A percentile compares a stretch with the other conserved stretches of the same genome.
phyloP scores from a whole-genome alignment of 495 filamentous ascomycete species.

The Penicillium samsonianum region DNA sequence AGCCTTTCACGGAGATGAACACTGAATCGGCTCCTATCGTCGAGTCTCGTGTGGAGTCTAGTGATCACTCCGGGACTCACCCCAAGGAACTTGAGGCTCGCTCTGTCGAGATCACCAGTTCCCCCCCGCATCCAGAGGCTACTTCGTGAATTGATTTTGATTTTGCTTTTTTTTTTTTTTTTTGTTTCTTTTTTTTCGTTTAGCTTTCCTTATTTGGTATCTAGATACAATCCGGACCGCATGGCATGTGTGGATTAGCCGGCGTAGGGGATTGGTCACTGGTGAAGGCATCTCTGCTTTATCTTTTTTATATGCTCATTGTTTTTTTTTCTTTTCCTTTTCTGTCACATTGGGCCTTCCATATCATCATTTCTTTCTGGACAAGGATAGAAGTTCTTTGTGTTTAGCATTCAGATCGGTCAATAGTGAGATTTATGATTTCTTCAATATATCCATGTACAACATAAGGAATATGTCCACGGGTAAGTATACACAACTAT shows the following conservation, averaged over 20 bases:
- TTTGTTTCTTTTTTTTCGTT: constrained; percentile 11
- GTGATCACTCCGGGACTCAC: constrained; percentile 19
- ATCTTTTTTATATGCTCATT: constrained; percentile 11
- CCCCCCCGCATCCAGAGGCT: constrained; percentile 29
- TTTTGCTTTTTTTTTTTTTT: neutral
- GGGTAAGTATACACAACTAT: neutral
- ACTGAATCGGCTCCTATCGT: constrained; percentile 9
- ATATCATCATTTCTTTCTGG: constrained; percentile 15
- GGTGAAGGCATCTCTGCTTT: constrained; percentile 4
- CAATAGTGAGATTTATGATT: neutral
- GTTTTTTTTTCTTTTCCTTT: constrained; percentile 1
- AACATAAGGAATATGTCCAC: too few relatives aligned
- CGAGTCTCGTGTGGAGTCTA: constrained; percentile 17
- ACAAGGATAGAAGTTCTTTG: neutral
- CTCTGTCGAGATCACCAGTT: constrained; percentile 39
- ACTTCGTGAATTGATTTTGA: constrained; percentile 30
- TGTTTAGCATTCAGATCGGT: constrained; percentile 1
- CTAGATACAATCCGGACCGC: constrained; percentile 14
- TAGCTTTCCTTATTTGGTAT: constrained; percentile 9
- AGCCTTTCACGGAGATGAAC: constrained; percentile 15
- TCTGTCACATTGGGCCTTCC: constrained; percentile 2
- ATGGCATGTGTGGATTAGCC: constrained; percentile 28
- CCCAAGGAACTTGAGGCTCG: constrained; percentile 45
- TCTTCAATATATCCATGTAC: neutral
- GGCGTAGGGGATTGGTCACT: constrained; percentile 20